Percentiles rank a stretch among this genome's conserved stretches.
phyloP scores from a whole-genome alignment of 2,329 filamentous ascomycete species.

The Capronia coronata region DNA sequence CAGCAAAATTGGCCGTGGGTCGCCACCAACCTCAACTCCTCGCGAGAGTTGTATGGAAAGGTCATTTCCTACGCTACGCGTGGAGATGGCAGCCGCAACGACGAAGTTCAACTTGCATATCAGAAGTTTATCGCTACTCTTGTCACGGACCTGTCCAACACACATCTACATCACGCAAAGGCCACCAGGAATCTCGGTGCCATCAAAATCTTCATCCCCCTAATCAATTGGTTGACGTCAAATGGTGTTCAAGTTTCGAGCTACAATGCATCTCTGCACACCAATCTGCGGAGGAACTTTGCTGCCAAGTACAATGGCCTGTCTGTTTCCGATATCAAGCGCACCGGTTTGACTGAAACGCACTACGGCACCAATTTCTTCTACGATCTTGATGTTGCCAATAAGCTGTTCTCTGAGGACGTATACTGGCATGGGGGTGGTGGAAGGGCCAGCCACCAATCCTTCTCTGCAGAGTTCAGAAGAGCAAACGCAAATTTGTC shows the following conservation, averaged over 20 bases:
- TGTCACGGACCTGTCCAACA: constrained; percentile 79
- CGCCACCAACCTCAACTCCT: constrained; percentile 69
- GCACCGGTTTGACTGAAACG: constrained; percentile 59
- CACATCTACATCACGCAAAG: constrained; percentile 81
- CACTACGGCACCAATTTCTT: constrained; percentile 71
- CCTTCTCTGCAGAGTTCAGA: constrained; percentile 71
- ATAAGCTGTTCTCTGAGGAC: constrained; percentile 70
- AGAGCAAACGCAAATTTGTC: constrained; percentile 87
- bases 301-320: constrained; percentile 67
- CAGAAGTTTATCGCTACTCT: constrained; percentile 70
- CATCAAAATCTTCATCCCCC: constrained; percentile 63
- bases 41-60: constrained; percentile 64
- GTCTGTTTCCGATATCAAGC: constrained; percentile 71
- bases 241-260: constrained; percentile 70
- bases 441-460: constrained; percentile 11
- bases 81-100: constrained; percentile 49
- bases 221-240: constrained; percentile 71
- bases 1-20: constrained; percentile 97
- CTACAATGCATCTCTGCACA: constrained; percentile 83
- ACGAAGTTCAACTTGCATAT: constrained; percentile 43
- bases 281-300: constrained; percentile 79
- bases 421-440: constrained; percentile 65
- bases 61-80: constrained; percentile 64
- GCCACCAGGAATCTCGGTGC: constrained; percentile 64
- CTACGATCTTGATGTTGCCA: constrained; percentile 71